A percentile compares a stretch with the other conserved stretches of the same genome.
These are phyloP conservation scores for Pouteria glomerata DNA, from an alignment of 148 eudicot species.

Conservation along the genomic window DNA sequence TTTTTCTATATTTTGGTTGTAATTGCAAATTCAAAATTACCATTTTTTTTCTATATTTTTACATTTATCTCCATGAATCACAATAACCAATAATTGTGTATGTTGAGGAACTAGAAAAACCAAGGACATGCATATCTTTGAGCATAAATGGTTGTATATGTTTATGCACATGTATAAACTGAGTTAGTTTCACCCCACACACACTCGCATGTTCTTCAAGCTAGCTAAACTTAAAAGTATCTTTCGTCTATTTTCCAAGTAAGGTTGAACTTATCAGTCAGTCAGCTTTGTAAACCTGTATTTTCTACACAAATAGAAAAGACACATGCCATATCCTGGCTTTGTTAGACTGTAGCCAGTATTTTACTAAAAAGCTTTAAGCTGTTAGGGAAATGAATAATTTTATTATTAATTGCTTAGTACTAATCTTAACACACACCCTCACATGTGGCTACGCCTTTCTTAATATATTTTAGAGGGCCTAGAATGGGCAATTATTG, in stretches of 20 bases:
- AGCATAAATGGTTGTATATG: background rate
- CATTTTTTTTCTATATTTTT: too few relatives aligned
- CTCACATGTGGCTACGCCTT: too few relatives aligned
- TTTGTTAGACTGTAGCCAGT: too few relatives aligned
- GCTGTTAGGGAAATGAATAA: too few relatives aligned
- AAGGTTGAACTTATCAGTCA: too few relatives aligned
- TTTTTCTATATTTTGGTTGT: too few relatives aligned
- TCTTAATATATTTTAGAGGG: too few relatives aligned
- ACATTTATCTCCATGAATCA: background rate
- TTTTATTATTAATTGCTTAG: too few relatives aligned
- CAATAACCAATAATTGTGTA: background rate
- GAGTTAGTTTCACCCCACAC: background rate
- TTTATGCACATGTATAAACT: background rate
- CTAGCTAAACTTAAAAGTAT: background rate
- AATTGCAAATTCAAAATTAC: too few relatives aligned
- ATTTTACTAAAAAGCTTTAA: too few relatives aligned
- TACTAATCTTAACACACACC: too few relatives aligned
- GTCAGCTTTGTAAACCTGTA: conserved; percentile 1
- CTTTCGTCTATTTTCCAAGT: background rate
- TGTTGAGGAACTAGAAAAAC: background rate
- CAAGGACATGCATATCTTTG: background rate
- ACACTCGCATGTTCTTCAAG: background rate
- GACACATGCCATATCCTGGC: background rate
- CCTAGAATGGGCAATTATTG: too few relatives aligned
- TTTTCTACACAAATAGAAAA: background rate